phyloP scores from a whole-genome alignment of 2,329 filamentous ascomycete genomes.

The Coniochaeta ligniaria region DNA sequence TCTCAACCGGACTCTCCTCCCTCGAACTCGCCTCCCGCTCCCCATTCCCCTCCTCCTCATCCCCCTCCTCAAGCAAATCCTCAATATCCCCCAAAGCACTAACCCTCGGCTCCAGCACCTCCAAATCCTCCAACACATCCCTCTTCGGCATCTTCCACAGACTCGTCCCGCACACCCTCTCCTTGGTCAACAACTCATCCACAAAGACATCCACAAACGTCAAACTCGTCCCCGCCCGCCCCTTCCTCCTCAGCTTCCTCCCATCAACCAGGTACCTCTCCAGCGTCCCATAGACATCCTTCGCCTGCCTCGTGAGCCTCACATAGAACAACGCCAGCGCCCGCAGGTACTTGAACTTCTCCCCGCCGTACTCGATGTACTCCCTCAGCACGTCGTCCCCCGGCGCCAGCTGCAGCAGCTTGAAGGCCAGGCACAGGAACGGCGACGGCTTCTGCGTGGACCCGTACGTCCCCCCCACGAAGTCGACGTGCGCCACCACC shows the following conservation, averaged over 20 bases:
- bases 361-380: conserved; percentile 71
- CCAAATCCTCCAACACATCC: conserved; percentile 79
- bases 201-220: conserved; percentile 89
- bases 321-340: conserved; percentile 90
- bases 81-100: conserved; percentile 79
- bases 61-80: conserved; percentile 57
- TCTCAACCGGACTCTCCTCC: conserved; percentile 2
- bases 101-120: conserved; percentile 75
- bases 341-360: conserved; percentile 78
- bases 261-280: conserved; percentile 79
- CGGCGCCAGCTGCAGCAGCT: conserved; percentile 83
- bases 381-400: conserved; percentile 70
- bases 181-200: conserved; percentile 83
- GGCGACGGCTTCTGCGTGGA: conserved; percentile 79
- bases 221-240: conserved; percentile 65
- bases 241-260: conserved; percentile 74
- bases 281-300: conserved; percentile 70
- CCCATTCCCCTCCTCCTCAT: conserved; percentile 30
- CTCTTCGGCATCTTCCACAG: conserved; percentile 85
- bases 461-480: conserved; percentile 84
- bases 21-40: conserved; percentile 9
- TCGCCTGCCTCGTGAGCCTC: conserved; percentile 75
- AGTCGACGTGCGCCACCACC: conserved; percentile 72
- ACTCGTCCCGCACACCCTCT: conserved; percentile 84
- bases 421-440: conserved; percentile 91